Conservation (phyloP, 306 rosid genomes). For the Glycine latifolia region DNA sequence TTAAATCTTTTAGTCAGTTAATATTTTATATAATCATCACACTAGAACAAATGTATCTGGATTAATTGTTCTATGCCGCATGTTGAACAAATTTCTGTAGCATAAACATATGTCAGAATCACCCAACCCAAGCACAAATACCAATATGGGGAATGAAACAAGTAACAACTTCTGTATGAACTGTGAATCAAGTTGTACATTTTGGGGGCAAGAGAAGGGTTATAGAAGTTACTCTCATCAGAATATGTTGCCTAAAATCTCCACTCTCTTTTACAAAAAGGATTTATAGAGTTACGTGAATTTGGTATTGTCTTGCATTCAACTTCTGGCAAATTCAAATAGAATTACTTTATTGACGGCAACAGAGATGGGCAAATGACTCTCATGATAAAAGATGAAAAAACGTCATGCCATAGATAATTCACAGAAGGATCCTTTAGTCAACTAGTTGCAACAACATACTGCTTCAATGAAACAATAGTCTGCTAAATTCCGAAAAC, state of each 20-base stretch:
- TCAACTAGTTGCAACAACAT: neutral
- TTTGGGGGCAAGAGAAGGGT: neutral
- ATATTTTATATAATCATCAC: slow-evolving; percentile 11
- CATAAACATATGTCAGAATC: slow-evolving; percentile 22
- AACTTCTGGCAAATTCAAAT: slow-evolving; percentile 30
- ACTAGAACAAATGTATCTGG: neutral
- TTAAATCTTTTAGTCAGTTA: neutral
- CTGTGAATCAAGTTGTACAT: slow-evolving; percentile 2
- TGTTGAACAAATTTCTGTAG: slow-evolving; percentile 7
- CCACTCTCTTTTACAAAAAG: neutral
- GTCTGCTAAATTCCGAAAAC: slow-evolving; percentile 14
- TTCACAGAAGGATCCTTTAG: slow-evolving; percentile 5
- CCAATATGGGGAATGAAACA: slow-evolving; percentile 23
- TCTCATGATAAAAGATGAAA: neutral
- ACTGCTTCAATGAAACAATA: slow-evolving; percentile 12
- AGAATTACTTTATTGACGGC: neutral
- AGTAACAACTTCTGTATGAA: neutral
- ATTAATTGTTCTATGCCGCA: neutral
- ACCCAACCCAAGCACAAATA: slow-evolving; percentile 24
- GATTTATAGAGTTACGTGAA: neutral
- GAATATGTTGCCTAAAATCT: slow-evolving; percentile 16
- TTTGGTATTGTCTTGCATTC: slow-evolving; percentile 16
- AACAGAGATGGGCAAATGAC: neutral
- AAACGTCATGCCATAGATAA: neutral
- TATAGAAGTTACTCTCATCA: neutral